Percentiles rank a stretch among this genome's conserved stretches.
phyloP scores from a whole-genome alignment of 495 filamentous ascomycete species.

The Xylaria venustula region DNA sequence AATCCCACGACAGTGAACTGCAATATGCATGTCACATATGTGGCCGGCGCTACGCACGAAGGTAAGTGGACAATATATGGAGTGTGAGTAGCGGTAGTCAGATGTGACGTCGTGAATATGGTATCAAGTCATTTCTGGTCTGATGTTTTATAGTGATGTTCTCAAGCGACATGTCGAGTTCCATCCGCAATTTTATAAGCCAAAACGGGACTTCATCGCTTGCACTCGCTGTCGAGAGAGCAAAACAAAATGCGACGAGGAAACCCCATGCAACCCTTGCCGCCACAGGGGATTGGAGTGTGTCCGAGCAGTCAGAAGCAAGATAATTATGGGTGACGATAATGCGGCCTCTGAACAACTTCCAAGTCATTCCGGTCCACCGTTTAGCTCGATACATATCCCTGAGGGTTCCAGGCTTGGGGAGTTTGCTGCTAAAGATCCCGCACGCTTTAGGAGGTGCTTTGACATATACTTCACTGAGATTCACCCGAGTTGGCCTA shows the following conservation, averaged over 20 bases:
- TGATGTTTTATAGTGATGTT: slow-evolving; percentile 22
- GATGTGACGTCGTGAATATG: too few species aligned
- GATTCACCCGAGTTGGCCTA: slow-evolving; percentile 28
- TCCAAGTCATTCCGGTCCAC: neutral
- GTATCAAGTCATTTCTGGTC: neutral
- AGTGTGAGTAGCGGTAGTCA: neutral
- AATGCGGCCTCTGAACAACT: neutral
- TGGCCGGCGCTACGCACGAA: slow-evolving; percentile 29
- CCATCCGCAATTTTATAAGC: slow-evolving; percentile 19
- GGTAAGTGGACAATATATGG: slow-evolving; percentile 10
- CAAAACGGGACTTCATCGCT: slow-evolving; percentile 3
- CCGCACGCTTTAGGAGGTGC: neutral
- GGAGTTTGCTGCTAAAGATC: neutral
- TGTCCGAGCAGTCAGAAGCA: neutral
- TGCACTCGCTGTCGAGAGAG: slow-evolving; percentile 2
- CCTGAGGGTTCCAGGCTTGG: neutral
- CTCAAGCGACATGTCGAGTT: slow-evolving; percentile 29
- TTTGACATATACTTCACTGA: slow-evolving; percentile 20
- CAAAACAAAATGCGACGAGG: slow-evolving; percentile 8
- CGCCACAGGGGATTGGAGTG: neutral
- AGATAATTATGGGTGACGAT: neutral
- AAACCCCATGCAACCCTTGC: slow-evolving; percentile 6
- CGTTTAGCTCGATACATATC: neutral
- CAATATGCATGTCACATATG: slow-evolving; percentile 28
- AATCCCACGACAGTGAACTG: slow-evolving; percentile 22